Base-by-base conservation (phyloP, 2,329 filamentous ascomycete genomes). In the Orbilia blumenaviensis region DNA sequence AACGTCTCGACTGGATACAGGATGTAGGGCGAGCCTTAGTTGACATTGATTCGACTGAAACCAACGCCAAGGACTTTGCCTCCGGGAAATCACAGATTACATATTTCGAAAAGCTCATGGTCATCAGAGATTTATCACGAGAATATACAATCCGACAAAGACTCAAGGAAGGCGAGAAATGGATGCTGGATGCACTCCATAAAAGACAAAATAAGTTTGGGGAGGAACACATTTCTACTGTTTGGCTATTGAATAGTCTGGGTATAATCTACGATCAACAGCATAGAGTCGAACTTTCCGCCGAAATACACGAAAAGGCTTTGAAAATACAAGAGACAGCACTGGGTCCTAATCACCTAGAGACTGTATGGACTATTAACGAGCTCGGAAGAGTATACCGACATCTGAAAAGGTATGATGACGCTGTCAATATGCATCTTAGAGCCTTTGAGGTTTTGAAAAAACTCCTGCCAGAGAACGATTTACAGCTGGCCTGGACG, bases 251-350 rank as follows among this genome's bases (percentile, higher is more conserved):
- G 23, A 78, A 77, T 44, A 73, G 62, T 46, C 66, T 78, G 23
- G 77, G 73, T 50, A 60, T 78, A 23, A 68, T 78, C 16, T 77
- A 77, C 63, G 77, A 78, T 52, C 77, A 78, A 68, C 66, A 78
- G 52, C 52, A 67, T 29, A 60, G 18, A 18, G 63, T 77, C 12
- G 27, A 61, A 14, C 66, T 73, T 8, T 63, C 77, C 3, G 54
- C 50, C n/a, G 16, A 46, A 32, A 77, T 61, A 2, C 77, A 78
- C 27, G 62, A 77, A 42, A 56, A 46, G n/a, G 77, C 77, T 9
- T 34, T 77, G 2, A 25, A 18, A 4, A 75, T 77, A 23, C 74
- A 74, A 21, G 56, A 54, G 38, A 14, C 14, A 14, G 9, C 18
- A 14, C 52, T 63, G n/a, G 58, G 58, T 14, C 23, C 36, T 6